Evolutionary conservation across 768 basidiomycete species (phyloP).

Genomic region (Amyloporia xantha): DNA sequence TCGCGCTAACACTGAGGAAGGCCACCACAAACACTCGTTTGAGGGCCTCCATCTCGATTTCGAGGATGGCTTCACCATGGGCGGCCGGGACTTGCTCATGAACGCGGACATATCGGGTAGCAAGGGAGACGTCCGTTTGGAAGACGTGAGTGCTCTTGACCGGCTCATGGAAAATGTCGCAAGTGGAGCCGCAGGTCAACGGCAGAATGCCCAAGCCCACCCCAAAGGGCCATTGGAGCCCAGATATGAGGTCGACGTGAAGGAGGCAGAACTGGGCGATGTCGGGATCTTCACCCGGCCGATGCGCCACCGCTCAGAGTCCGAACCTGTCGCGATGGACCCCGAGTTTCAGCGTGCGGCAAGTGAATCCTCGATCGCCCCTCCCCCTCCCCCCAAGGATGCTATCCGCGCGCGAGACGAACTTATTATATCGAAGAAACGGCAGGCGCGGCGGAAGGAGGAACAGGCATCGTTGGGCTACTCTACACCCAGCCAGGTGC

Average conservation of each 20-base stretch:
- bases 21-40: slow-evolving; percentile 12
- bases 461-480: slow-evolving; percentile 32
- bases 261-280: slow-evolving; percentile 5
- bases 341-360: not conserved
- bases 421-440: slow-evolving; percentile 63
- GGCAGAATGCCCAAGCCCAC: slow-evolving; percentile 11
- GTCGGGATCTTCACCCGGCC: not conserved
- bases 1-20: slow-evolving; percentile 19
- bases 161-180: slow-evolving; percentile 32
- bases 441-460: slow-evolving; percentile 52
- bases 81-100: slow-evolving; percentile 7
- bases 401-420: slow-evolving; percentile 61
- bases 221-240: slow-evolving; percentile 2
- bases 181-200: slow-evolving; percentile 9
- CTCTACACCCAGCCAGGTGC: slow-evolving; percentile 7
- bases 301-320: slow-evolving; percentile 1
- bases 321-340: not conserved
- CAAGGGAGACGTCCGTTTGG: slow-evolving; percentile 15
- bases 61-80: slow-evolving; percentile 11
- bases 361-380: slow-evolving; percentile 22
- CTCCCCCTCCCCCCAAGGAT: slow-evolving; percentile 50
- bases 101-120: slow-evolving; percentile 8
- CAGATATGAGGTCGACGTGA: not conserved
- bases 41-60: slow-evolving; percentile 21
- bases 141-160: slow-evolving; percentile 36